These are phyloP conservation scores for Hymenotorrendiella dingleyae DNA, from an alignment of 2,329 filamentous ascomycete species.

Conservation along the genomic window DNA sequence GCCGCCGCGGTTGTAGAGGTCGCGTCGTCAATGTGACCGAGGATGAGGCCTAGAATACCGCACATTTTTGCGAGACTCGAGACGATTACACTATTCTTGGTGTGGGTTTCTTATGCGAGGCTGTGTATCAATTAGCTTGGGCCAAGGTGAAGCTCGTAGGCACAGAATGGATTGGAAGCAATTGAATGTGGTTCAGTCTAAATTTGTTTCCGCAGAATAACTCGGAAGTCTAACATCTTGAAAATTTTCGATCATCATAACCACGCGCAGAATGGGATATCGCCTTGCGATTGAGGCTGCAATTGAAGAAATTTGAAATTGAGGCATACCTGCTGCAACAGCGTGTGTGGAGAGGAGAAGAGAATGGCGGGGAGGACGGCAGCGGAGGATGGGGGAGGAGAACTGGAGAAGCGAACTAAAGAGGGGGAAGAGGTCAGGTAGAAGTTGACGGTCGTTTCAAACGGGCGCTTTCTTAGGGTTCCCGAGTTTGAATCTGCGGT, in stretches of 20 bases:
- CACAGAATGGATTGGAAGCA: background rate
- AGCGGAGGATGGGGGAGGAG: too few relatives aligned
- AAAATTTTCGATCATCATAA: slow-evolving; percentile 24
- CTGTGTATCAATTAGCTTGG: background rate
- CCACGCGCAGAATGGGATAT: slow-evolving; percentile 4
- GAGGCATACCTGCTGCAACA: background rate
- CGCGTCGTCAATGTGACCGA: slow-evolving; percentile 46
- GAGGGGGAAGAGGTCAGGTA: too few relatives aligned
- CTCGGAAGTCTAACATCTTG: slow-evolving; percentile 29
- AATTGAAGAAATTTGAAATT: background rate
- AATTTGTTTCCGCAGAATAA: slow-evolving; percentile 21
- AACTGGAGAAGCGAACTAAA: too few relatives aligned
- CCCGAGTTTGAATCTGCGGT: too few relatives aligned
- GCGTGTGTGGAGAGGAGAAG: too few relatives aligned
- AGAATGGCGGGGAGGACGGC: too few relatives aligned
- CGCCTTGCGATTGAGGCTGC: background rate
- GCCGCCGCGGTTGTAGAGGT: slow-evolving; percentile 47
- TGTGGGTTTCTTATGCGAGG: background rate
- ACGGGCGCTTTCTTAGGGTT: too few relatives aligned
- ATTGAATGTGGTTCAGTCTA: slow-evolving; percentile 15
- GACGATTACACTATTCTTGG: background rate
- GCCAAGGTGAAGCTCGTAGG: background rate
- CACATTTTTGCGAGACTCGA: slow-evolving; percentile 50
- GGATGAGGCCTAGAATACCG: slow-evolving; percentile 55
- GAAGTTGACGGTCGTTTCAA: too few relatives aligned